phyloP scores from a whole-genome alignment of 257 asterid species.

The Rauvolfia tetraphylla region DNA sequence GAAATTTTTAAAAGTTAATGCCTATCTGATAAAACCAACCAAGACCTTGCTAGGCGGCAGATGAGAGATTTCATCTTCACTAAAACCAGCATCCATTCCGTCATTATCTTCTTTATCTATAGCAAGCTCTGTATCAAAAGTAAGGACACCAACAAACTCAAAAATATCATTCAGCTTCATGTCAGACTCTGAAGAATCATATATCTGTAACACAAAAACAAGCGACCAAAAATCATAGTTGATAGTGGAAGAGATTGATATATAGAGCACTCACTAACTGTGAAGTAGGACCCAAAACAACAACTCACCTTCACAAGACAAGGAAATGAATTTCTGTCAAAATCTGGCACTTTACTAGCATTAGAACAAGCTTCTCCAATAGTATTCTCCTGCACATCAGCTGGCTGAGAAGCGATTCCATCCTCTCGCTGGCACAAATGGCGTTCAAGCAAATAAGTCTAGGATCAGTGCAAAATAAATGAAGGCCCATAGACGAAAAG shows the following conservation, averaged over 20 bases:
- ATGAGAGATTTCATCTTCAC: slow-evolving; percentile 50
- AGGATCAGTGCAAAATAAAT: not conserved
- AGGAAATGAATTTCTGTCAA: slow-evolving; percentile 44
- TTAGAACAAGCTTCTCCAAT: slow-evolving; percentile 35
- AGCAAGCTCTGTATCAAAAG: slow-evolving; percentile 55
- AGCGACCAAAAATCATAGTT: slow-evolving; percentile 10
- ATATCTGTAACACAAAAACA: slow-evolving; percentile 50
- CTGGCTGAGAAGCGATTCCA: slow-evolving; percentile 32
- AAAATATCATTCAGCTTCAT: slow-evolving; percentile 82
- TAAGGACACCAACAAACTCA: slow-evolving; percentile 84
- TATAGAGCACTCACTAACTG: not conserved
- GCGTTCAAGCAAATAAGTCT: not conserved
- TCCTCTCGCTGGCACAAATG: slow-evolving; percentile 52
- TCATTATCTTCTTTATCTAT: slow-evolving; percentile 36
- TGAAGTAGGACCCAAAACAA: not conserved
- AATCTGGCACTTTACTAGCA: slow-evolving; percentile 31
- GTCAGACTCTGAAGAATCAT: slow-evolving; percentile 69
- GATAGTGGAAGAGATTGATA: not conserved
- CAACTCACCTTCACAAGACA: slow-evolving; percentile 76
- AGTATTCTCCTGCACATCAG: slow-evolving; percentile 30
- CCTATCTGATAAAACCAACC: not conserved
- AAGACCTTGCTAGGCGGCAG: slow-evolving; percentile 67
- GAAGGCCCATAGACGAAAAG: not conserved
- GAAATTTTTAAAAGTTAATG: not conserved
- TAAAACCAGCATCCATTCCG: slow-evolving; percentile 36